A percentile compares a stretch with the other conserved stretches of the same genome.
These are phyloP conservation scores for Magnusiomyces fungicola DNA, from an alignment of 1,139 yeast genomes.

Conservation along the genomic window DNA sequence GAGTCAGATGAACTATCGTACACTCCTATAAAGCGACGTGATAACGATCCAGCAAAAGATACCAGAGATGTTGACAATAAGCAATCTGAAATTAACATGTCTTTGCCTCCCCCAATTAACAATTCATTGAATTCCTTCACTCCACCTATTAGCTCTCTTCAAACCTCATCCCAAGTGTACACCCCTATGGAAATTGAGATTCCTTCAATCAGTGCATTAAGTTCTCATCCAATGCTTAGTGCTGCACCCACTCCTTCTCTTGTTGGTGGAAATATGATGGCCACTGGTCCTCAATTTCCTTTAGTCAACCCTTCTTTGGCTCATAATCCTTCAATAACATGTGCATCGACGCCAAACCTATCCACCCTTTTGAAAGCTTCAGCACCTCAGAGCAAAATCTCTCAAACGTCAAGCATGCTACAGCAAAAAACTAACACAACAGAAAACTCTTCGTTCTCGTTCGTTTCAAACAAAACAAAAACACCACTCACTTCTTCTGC, in stretches of 20 bases:
- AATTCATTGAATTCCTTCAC: not conserved
- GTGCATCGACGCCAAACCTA: slow-evolving; percentile 7
- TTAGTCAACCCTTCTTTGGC: not conserved
- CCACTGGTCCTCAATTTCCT: not conserved
- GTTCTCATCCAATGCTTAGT: slow-evolving; percentile 23
- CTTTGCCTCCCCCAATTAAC: not conserved
- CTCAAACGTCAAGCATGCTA: not conserved
- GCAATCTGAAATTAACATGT: not conserved
- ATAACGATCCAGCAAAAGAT: too few relatives aligned
- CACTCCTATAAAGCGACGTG: too few relatives aligned
- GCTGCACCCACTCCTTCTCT: not conserved
- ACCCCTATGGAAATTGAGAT: slow-evolving; percentile 41
- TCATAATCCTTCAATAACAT: slow-evolving; percentile 7
- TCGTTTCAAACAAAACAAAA: not conserved
- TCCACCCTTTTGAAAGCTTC: slow-evolving; percentile 2
- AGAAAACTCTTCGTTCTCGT: not conserved
- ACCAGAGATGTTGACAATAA: too few relatives aligned
- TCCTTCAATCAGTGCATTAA: slow-evolving; percentile 41
- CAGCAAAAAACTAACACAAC: not conserved
- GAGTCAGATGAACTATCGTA: slow-evolving; percentile 5
- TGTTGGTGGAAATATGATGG: not conserved
- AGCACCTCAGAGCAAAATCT: not conserved
- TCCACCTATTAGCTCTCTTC: not conserved
- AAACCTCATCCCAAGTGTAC: not conserved
- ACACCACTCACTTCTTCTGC: not conserved